Base-by-base conservation (phyloP, 148 eudicot species). In the Rhododendron simsii region DNA sequence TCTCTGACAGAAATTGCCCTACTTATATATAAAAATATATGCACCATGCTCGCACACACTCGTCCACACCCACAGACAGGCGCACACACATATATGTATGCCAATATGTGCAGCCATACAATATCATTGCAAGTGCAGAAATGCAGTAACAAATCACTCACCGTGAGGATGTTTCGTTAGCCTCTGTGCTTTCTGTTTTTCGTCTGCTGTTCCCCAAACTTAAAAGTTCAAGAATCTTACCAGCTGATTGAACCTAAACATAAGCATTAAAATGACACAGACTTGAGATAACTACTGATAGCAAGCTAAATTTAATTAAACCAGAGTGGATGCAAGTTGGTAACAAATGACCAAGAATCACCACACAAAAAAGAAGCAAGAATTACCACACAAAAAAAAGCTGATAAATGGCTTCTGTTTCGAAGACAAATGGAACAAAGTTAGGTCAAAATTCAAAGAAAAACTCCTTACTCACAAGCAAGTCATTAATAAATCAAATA, bases 161-260 rank as follows among this genome's bases (percentile, higher is more conserved):
- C 98, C 96, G 95, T 50, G 98, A 95, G 15, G 98, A 95, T 87
- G 98, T 94, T 83, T 88, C 93, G 87, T 95, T 95, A 75, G 89
- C 93, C 88, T 91, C 95, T 41, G 96, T 95, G 88, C 96, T 92
- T 84, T 95, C 98, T 78, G 96, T 94, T 91, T 95, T 95, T 45
- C 98, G 91, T 80, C 98, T 93, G 87, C 96, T 94, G 87, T 94
- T 95, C 63, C 98, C 98, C 91, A 95, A 69, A 86, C 93, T 93
- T 87, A 94, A 86, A 83, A 95, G 98, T 85, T 94, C 98, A 83
- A 95, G 98, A 84, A 95, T 95, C 92, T 82, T 95, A 87, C 93
- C 94, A 85, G 98, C 92, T 35, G 98, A 92, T 83, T 93, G 91
- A 65, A 95, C 98, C 98, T 95, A 88, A 81, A 87, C n/a, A 88